A percentile compares a stretch with the other conserved stretches of the same genome.
Evolutionary conservation across 495 filamentous ascomycete species (phyloP).

Genomic region (Mycothermus thermophilus): DNA sequence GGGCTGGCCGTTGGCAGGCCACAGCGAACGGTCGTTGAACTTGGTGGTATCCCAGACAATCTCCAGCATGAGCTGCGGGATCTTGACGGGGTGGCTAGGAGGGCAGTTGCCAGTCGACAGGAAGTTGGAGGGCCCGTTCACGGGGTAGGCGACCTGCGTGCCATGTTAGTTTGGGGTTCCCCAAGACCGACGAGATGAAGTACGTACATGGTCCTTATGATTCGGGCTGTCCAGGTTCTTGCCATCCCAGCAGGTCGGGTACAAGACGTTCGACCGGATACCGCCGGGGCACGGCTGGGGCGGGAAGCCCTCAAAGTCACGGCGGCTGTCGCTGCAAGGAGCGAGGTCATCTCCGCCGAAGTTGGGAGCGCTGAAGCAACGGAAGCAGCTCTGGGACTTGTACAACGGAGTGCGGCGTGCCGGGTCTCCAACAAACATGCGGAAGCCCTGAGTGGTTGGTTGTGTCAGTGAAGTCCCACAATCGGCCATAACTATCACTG

Average conservation of each 20-base stretch:
- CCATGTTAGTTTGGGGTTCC: no score
- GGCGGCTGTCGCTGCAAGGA: constrained; percentile 18
- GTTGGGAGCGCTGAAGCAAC: constrained; percentile 28
- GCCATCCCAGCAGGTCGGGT: constrained; percentile 30
- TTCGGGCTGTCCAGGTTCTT: constrained; percentile 24
- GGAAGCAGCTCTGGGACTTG: constrained; percentile 29
- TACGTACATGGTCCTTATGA: constrained; percentile 31
- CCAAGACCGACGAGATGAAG: no score
- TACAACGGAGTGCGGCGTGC: constrained; percentile 16
- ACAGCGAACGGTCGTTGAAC: constrained; percentile 26
- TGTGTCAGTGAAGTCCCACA: constrained; percentile 3
- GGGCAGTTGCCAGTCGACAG: constrained; percentile 27
- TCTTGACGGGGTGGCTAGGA: constrained; percentile 27
- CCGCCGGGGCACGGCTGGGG: constrained; percentile 20
- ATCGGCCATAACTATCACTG: background rate
- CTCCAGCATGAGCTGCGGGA: constrained; percentile 32
- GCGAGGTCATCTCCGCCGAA: constrained; percentile 26
- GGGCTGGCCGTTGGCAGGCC: constrained; percentile 29
- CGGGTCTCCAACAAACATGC: constrained; percentile 8
- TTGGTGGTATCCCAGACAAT: constrained; percentile 25
- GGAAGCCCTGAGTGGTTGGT: constrained; percentile 16
- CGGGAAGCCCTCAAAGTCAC: constrained; percentile 24
- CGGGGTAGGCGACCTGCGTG: background rate
- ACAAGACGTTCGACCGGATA: constrained; percentile 32
- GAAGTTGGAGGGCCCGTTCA: constrained; percentile 17